Evolutionary conservation across 2,329 filamentous ascomycete genomes (phyloP).

Genomic region (Gnomoniopsis sp.): DNA sequence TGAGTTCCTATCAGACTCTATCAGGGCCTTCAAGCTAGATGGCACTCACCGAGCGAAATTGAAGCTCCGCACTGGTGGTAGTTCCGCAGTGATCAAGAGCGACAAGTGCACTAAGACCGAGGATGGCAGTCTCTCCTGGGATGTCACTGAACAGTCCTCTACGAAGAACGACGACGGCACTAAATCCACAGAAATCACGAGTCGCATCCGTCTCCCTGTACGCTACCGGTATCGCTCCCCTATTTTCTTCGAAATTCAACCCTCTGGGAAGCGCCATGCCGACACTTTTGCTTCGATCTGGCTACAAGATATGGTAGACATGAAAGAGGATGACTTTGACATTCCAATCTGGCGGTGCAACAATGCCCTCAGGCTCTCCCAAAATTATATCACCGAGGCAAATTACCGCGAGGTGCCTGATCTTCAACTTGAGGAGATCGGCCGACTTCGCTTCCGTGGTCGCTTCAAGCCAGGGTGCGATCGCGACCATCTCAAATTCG

Average conservation of each 20-base stretch:
- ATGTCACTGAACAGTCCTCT: slow-evolving; percentile 42
- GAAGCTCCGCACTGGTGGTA: slow-evolving; percentile 79
- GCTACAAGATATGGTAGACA: slow-evolving; percentile 81
- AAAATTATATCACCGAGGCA: slow-evolving; percentile 86
- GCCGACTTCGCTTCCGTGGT: slow-evolving; percentile 74
- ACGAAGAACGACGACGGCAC: slow-evolving; percentile 31
- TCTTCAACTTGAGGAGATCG: slow-evolving; percentile 74
- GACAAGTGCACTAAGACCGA: slow-evolving; percentile 57
- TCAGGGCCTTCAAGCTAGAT: slow-evolving; percentile 62
- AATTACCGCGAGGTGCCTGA: slow-evolving; percentile 70
- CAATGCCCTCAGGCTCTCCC: slow-evolving; percentile 70
- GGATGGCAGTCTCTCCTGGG: slow-evolving; percentile 53
- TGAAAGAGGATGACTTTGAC: slow-evolving; percentile 72
- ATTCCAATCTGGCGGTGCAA: slow-evolving; percentile 89
- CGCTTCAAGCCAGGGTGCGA: slow-evolving; percentile 90
- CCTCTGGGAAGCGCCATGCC: slow-evolving; percentile 63
- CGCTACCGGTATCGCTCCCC: slow-evolving; percentile 88
- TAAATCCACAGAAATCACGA: neutral
- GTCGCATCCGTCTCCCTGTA: slow-evolving; percentile 69
- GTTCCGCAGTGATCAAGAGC: slow-evolving; percentile 66
- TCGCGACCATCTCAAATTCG: slow-evolving; percentile 77
- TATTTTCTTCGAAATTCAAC: slow-evolving; percentile 82
- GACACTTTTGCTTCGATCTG: slow-evolving; percentile 79
- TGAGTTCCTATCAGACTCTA: slow-evolving; percentile 71
- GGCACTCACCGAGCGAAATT: slow-evolving; percentile 69